Base-by-base conservation (phyloP, 108 stramenopile species). In the Skeletonema grethae region DNA sequence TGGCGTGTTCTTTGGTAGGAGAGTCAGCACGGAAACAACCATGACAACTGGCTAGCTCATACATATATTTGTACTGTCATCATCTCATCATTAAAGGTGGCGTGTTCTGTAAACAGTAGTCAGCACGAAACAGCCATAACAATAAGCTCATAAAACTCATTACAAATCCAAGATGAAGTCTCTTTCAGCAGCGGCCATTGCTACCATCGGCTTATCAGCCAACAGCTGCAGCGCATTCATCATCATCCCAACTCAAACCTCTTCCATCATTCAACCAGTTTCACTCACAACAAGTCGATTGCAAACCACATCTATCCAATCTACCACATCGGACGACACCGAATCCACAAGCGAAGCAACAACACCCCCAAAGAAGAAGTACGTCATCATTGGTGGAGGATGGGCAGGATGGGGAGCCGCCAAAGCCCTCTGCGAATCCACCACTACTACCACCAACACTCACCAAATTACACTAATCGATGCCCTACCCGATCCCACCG, bases 381-480 rank as follows among this genome's bases (percentile, higher is more conserved):
- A 88, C 61, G 92, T 91, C 0, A 84, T 96, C 36, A 85, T 96
- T 1, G 97, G 97, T 7, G 97, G 90, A 10, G 97, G 95, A 39
- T 97, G 97, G 97, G 97, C 84, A 12, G 97, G 97, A 10, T 95
- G 95, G 93, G 97, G 97, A 20, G 97, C 95, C 11, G 95, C 95
- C 28, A 93, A 96, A 72, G 92, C 94, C 6, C 64, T 95, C 15
- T 92, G 90, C 18, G 88, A 96, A 59, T 36, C 16, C 65, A 28
- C 12, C 32, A n/a, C n/a, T n/a, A n/a, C 2, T 31, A 58, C 57
- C 12, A n/a, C n/a, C 57, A 58, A 30, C n/a, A 3, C 57, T 18
- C 39, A 10, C 56, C 1, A 28, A 31, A 87, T 97, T 7, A 95
- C 84, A 2, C 48, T 97, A 30, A 61, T 97, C 7, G 97, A 97